These are phyloP conservation scores for Xylaria sp. DNA, from an alignment of 2,329 filamentous ascomycete species.

Conservation along the genomic window DNA sequence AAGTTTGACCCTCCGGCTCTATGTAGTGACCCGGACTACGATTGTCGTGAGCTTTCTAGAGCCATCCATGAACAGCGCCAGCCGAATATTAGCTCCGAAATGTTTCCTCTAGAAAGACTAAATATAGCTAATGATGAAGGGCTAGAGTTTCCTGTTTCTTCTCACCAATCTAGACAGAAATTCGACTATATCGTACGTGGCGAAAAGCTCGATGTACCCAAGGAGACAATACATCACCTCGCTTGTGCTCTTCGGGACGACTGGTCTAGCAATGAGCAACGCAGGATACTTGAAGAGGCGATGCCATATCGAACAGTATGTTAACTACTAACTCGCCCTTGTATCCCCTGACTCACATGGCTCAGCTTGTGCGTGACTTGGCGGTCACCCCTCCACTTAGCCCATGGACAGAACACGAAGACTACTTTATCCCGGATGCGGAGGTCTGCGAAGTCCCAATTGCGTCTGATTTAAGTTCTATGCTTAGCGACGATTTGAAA, in stretches of 20 bases:
- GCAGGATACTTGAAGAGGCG: constrained; percentile 27
- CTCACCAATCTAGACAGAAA: constrained; percentile 33
- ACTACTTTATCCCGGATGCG: constrained; percentile 43
- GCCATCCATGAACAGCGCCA: constrained; percentile 35
- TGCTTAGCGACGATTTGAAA: constrained; percentile 46
- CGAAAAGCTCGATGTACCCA: constrained; percentile 45
- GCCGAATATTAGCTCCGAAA: constrained; percentile 33
- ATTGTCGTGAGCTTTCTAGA: constrained; percentile 41
- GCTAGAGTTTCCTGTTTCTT: constrained; percentile 42
- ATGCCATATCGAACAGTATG: constrained; percentile 34
- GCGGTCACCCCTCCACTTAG: constrained; percentile 48
- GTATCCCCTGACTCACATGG: constrained; percentile 25
- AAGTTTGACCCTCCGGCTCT: constrained; percentile 47
- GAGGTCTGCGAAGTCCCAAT: constrained; percentile 45
- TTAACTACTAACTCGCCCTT: not conserved
- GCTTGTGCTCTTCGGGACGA: constrained; percentile 36
- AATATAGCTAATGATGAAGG: constrained; percentile 43
- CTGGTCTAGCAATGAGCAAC: constrained; percentile 35
- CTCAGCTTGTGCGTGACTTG: constrained; percentile 38
- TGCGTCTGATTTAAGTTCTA: constrained; percentile 44
- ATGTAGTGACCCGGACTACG: constrained; percentile 46
- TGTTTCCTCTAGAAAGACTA: constrained; percentile 46
- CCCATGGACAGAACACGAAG: constrained; percentile 30
- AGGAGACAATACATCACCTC: constrained; percentile 40
- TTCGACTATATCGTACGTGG: constrained; percentile 23